Evolutionary conservation across 192 early-diverging fungal genomes (phyloP).

Genomic region (Podila epigama): DNA sequence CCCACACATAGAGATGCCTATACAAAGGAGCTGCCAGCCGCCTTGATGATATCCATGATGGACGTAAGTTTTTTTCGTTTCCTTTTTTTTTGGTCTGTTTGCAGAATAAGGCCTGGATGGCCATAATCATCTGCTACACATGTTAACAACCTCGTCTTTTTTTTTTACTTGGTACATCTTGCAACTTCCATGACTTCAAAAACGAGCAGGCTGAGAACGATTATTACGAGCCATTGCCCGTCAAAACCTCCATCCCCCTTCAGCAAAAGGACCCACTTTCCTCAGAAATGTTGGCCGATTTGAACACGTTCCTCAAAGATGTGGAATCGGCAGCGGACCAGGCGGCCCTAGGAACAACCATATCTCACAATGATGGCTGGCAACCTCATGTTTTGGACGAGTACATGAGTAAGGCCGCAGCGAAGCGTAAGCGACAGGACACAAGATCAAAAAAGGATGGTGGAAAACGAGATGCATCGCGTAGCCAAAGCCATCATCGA

Average conservation of each 20-base stretch:
- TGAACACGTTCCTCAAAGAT: constrained; percentile 16
- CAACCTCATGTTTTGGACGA: not conserved
- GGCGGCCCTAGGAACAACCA: too few species aligned
- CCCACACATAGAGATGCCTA: constrained; percentile 27
- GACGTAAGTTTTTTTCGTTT: constrained; percentile 16
- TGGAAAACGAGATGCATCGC: not conserved
- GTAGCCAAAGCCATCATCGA: not conserved
- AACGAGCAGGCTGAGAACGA: constrained; percentile 19
- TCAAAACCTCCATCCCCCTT: constrained; percentile 13
- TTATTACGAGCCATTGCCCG: constrained; percentile 35
- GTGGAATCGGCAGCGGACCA: not conserved
- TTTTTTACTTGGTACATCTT: not conserved
- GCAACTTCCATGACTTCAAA: too few species aligned
- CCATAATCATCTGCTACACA: not conserved
- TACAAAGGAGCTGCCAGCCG: constrained; percentile 26
- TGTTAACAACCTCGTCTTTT: not conserved
- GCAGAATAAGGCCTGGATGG: not conserved
- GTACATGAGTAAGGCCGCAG: not conserved
- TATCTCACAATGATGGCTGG: not conserved
- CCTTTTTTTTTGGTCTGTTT: not conserved
- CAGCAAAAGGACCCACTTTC: constrained; percentile 1
- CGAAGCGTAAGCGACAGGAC: not conserved
- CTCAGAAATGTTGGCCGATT: not conserved
- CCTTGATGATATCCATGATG: constrained; percentile 34
- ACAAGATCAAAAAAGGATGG: not conserved